Conservation (phyloP, 495 filamentous ascomycete species). For the Aspergillus incahuasiensis region DNA sequence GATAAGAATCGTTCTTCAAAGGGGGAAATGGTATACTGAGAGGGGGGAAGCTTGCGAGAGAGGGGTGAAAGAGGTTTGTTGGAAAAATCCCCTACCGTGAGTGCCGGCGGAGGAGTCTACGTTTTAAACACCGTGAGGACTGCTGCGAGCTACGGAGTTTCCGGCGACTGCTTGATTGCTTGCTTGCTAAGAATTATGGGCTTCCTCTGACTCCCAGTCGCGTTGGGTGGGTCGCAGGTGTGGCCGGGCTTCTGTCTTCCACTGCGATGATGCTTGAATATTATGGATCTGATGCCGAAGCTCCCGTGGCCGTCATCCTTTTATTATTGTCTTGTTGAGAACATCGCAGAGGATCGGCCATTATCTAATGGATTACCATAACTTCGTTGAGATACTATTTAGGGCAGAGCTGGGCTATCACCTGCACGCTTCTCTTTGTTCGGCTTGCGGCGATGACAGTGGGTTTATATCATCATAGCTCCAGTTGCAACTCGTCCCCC, state of each 20-base stretch:
- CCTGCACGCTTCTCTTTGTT: not conserved
- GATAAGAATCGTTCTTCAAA: not conserved
- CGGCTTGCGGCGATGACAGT: slow-evolving; percentile 3
- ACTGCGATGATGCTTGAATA: slow-evolving; percentile 6
- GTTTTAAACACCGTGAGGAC: slow-evolving; percentile 35
- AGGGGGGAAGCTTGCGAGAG: slow-evolving; percentile 13
- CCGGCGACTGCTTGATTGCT: slow-evolving; percentile 8
- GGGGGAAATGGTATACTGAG: not conserved
- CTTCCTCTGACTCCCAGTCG: slow-evolving; percentile 6
- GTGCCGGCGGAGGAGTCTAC: slow-evolving; percentile 39
- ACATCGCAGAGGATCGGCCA: not conserved
- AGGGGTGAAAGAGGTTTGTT: slow-evolving; percentile 19
- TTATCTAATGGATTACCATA: slow-evolving; percentile 8
- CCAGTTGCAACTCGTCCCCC: not conserved
- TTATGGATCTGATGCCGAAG: slow-evolving; percentile 7
- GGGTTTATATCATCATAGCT: slow-evolving; percentile 11
- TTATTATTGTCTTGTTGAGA: not conserved
- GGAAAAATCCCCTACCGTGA: slow-evolving; percentile 28
- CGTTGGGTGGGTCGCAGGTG: slow-evolving; percentile 11
- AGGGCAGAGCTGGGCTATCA: not conserved
- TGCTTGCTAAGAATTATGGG: slow-evolving; percentile 14
- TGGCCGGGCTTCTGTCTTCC: slow-evolving; percentile 15
- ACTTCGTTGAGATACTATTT: not conserved
- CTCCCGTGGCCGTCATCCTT: slow-evolving; percentile 2
- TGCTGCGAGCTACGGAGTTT: slow-evolving; percentile 13